Percentiles rank a stretch among this genome's conserved stretches.
These are phyloP conservation scores for Colletotrichum limetticola DNA, from an alignment of 2,329 filamentous ascomycete species.

Conservation along the genomic window DNA sequence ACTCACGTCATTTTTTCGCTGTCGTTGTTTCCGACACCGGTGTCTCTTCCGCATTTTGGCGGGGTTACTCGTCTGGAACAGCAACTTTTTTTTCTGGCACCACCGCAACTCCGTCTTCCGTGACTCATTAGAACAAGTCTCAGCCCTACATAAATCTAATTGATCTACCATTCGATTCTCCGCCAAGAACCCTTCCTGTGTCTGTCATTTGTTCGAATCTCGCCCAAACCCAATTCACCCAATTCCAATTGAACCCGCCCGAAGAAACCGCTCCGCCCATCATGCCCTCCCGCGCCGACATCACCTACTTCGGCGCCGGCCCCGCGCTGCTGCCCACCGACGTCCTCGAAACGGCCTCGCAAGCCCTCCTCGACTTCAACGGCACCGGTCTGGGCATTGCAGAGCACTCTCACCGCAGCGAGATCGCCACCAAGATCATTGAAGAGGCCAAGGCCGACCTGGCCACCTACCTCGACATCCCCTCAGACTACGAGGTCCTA, in stretches of 20 bases:
- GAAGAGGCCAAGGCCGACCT: conserved; percentile 82
- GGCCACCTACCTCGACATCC: conserved; percentile 80
- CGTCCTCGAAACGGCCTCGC: conserved; percentile 80
- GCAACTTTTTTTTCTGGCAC: conserved; percentile 27
- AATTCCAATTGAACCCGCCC: neutral
- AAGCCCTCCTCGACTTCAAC: conserved; percentile 84
- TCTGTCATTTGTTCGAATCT: neutral
- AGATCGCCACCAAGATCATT: conserved; percentile 81
- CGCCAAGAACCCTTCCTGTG: neutral
- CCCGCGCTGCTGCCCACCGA: conserved; percentile 86
- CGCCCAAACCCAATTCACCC: neutral
- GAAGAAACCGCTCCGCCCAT: neutral
- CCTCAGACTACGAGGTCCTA: conserved; percentile 86
- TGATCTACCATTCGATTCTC: neutral
- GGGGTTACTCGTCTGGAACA: conserved; percentile 33
- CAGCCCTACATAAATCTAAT: conserved; percentile 9
- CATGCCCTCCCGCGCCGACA: conserved; percentile 79
- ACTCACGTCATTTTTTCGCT: conserved; percentile 27
- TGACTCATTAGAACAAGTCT: conserved; percentile 25
- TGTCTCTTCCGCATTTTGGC: conserved; percentile 30
- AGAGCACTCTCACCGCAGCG: conserved; percentile 90
- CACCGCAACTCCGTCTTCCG: conserved; percentile 3
- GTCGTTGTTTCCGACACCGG: conserved; percentile 23
- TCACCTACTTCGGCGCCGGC: conserved; percentile 90
- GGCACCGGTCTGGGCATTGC: conserved; percentile 84